Conservation (phyloP, 2,329 filamentous ascomycete genomes). For the Colletotrichum sublineola region DNA sequence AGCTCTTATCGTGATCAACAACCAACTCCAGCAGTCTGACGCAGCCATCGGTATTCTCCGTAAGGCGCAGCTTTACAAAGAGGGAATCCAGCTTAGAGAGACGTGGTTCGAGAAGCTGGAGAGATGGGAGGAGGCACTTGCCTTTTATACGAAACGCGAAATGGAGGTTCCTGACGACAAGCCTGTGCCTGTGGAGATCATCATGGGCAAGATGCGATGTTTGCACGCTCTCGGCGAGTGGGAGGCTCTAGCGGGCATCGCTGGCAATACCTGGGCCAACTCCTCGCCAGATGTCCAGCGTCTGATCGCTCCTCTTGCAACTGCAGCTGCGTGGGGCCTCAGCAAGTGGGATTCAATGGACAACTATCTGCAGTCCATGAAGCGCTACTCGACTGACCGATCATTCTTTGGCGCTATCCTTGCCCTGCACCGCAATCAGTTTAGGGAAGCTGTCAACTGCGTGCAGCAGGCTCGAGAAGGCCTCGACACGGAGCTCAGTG, state of each 20-base stretch:
- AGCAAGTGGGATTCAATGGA: slow-evolving; percentile 99
- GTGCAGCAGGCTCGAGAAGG: slow-evolving; percentile 94
- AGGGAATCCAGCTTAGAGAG: slow-evolving; percentile 93
- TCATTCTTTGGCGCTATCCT: slow-evolving; percentile 98
- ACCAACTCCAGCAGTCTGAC: slow-evolving; percentile 98
- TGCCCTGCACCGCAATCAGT: slow-evolving; percentile 94
- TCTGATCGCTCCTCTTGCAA: slow-evolving; percentile 91
- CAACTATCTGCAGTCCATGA: slow-evolving; percentile 95
- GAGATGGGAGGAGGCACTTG: slow-evolving; percentile 96
- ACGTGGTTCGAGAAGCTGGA: slow-evolving; percentile 99
- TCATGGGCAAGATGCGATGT: slow-evolving; percentile 99
- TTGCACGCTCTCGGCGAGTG: slow-evolving; percentile 97
- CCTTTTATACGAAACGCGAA: slow-evolving; percentile 91
- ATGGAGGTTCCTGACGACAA: slow-evolving; percentile 71
- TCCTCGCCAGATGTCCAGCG: slow-evolving; percentile 89
- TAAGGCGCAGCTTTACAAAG: slow-evolving; percentile 94
- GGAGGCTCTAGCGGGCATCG: slow-evolving; percentile 90
- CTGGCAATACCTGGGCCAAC: slow-evolving; percentile 93
- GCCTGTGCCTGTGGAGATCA: slow-evolving; percentile 84
- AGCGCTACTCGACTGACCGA: slow-evolving; percentile 90
- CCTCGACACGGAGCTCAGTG: slow-evolving; percentile 94
- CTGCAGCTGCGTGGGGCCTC: slow-evolving; percentile 95
- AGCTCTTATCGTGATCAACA: slow-evolving; percentile 98
- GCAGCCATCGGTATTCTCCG: slow-evolving; percentile 97
- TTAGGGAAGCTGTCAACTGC: slow-evolving; percentile 88